phyloP scores from a whole-genome alignment of 1,139 yeast genomes.

The Blastobotrys indianensis region DNA sequence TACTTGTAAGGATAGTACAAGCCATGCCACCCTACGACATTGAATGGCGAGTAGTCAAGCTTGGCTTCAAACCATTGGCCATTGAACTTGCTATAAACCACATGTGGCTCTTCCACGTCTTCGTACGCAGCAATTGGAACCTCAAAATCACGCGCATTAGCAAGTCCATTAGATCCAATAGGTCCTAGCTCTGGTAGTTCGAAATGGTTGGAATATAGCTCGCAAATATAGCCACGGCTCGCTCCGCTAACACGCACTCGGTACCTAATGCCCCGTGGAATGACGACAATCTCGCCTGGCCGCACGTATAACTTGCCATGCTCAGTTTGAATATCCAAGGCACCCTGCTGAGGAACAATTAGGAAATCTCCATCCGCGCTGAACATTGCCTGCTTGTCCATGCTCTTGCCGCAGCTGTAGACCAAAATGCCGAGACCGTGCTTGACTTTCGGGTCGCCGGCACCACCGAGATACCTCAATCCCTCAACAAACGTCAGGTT shows the following conservation, averaged over 20 bases:
- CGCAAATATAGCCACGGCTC: constrained; percentile 28
- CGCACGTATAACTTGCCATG: constrained; percentile 27
- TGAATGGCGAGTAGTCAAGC: constrained; percentile 28
- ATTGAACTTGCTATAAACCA: constrained; percentile 23
- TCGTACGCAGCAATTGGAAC: constrained; percentile 23
- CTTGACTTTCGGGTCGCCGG: constrained; percentile 28
- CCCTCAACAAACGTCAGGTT: constrained; percentile 25
- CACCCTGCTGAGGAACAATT: constrained; percentile 30
- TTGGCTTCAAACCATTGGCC: constrained; percentile 23
- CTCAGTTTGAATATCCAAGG: constrained; percentile 29
- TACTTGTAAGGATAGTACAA: constrained; percentile 31
- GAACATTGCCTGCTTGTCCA: constrained; percentile 27
- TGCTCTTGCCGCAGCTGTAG: constrained; percentile 23
- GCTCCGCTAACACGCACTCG: constrained; percentile 18
- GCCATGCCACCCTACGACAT: constrained; percentile 33
- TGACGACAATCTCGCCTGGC: constrained; percentile 29
- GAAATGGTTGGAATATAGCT: constrained; percentile 26
- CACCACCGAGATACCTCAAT: constrained; percentile 27
- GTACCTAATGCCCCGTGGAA: constrained; percentile 30
- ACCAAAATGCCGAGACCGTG: constrained; percentile 29
- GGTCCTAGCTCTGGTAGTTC: constrained; percentile 32
- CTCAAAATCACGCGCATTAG: constrained; percentile 30
- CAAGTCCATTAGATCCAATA: constrained; percentile 30
- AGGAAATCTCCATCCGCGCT: constrained; percentile 27
- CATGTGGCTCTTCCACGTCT: constrained; percentile 17